These are phyloP conservation scores for Russula sp. DNA, from an alignment of 768 basidiomycete species.

Conservation along the genomic window DNA sequence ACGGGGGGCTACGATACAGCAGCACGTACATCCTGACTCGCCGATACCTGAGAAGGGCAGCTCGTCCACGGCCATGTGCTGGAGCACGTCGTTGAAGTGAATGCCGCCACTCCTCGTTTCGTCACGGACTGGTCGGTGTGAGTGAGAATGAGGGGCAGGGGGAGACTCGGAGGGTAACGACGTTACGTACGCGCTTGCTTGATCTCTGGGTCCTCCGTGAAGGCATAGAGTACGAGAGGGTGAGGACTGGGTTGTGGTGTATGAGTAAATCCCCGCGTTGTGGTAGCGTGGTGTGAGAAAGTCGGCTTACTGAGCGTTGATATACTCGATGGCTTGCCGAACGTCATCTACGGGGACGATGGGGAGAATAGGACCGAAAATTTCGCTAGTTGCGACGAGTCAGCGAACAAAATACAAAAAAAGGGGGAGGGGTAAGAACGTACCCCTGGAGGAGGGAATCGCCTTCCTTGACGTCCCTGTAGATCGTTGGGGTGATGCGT, in stretches of 20 bases:
- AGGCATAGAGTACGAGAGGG: conserved; percentile 21
- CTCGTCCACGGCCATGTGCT: conserved; percentile 21
- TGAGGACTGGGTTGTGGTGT: conserved; percentile 9
- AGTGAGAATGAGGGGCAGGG: background rate
- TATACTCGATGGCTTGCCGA: conserved; percentile 49
- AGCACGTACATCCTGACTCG: conserved; percentile 30
- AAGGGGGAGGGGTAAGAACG: conserved; percentile 16
- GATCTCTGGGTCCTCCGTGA: conserved; percentile 17
- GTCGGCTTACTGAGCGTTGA: conserved; percentile 43
- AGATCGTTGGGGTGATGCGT: conserved; percentile 55
- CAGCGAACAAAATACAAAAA: background rate
- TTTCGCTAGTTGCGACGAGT: conserved; percentile 41
- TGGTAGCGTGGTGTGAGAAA: background rate
- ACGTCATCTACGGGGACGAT: conserved; percentile 52
- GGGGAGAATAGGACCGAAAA: conserved; percentile 69
- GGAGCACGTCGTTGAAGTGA: conserved; percentile 32
- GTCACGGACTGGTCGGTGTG: conserved; percentile 26
- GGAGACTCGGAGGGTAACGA: too few relatives aligned
- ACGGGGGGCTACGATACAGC: background rate
- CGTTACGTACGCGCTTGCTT: conserved; percentile 17
- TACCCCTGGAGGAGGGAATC: conserved; percentile 62
- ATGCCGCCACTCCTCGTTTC: conserved; percentile 31
- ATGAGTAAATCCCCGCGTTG: background rate
- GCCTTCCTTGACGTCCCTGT: conserved; percentile 45
- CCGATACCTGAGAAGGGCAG: conserved; percentile 30